Conservation (phyloP, 345 rosid species). For the Populus davidiana region DNA sequence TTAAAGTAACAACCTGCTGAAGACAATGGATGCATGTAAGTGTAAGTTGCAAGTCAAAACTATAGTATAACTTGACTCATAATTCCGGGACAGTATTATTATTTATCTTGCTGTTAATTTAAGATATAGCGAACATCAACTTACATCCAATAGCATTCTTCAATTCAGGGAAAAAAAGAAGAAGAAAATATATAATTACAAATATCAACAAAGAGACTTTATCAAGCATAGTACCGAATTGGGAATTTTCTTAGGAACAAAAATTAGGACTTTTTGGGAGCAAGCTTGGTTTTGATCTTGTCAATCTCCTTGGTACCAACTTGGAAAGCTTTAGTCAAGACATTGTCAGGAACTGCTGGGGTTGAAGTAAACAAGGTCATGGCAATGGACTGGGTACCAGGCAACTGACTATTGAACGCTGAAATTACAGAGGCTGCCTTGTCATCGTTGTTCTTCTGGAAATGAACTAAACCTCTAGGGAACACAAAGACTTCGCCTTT, state of each 20-base stretch:
- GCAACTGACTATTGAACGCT: conserved; percentile 31
- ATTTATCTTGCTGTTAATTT: background rate
- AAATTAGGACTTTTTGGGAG: conserved; percentile 28
- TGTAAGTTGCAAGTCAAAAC: background rate
- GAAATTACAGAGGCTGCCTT: conserved; percentile 20
- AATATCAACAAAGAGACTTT: background rate
- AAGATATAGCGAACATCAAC: background rate
- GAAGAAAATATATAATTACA: background rate
- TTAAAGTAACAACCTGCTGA: background rate
- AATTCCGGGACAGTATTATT: background rate
- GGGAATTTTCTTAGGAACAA: background rate
- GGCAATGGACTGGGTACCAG: conserved; percentile 30
- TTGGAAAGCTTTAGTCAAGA: conserved; percentile 27
- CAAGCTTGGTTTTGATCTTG: conserved; percentile 30
- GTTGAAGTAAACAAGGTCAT: conserved; percentile 17
- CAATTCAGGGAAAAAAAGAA: too few species aligned
- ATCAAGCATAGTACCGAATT: background rate
- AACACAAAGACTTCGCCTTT: conserved; percentile 25
- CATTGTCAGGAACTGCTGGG: conserved; percentile 23
- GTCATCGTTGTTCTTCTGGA: conserved; percentile 26
- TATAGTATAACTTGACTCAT: background rate
- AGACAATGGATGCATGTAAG: background rate
- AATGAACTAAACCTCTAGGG: conserved; percentile 28
- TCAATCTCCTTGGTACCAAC: conserved; percentile 28
- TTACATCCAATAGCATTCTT: background rate